Percentiles rank a stretch among this genome's conserved stretches.
Conservation (phyloP, 2,329 filamentous ascomycete species). For the Penicillium capsulatum region DNA sequence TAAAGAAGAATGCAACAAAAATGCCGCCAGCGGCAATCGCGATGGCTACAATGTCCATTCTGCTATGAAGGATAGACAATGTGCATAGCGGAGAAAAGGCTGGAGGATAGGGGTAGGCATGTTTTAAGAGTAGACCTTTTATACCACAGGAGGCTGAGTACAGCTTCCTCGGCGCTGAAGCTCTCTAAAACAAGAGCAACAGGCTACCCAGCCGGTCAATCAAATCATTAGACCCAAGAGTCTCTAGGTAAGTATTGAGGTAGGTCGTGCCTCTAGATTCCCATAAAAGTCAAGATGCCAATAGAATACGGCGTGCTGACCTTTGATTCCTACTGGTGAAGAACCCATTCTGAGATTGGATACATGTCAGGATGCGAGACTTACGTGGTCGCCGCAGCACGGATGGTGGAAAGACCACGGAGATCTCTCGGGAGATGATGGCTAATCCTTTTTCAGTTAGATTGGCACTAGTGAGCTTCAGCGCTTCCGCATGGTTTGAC, state of each 20-base stretch:
- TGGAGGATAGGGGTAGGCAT: slow-evolving; percentile 4
- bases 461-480: slow-evolving; percentile 9
- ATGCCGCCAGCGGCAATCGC: slow-evolving; percentile 10
- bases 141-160: slow-evolving; percentile 4
- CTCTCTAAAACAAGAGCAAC: slow-evolving; percentile 8
- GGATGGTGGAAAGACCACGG: not conserved
- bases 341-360: not conserved
- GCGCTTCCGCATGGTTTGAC: slow-evolving; percentile 8
- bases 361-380: not conserved
- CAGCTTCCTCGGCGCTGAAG: slow-evolving; percentile 6
- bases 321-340: not conserved
- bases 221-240: not conserved
- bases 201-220: not conserved
- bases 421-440: slow-evolving; percentile 6
- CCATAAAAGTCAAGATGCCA: not conserved
- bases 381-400: not conserved
- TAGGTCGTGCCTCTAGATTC: not conserved
- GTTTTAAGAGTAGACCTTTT: slow-evolving; percentile 6
- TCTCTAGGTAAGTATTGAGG: not conserved
- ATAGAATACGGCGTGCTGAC: not conserved
- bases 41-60: slow-evolving; percentile 12
- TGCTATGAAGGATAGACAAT: slow-evolving; percentile 5
- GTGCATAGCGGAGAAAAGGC: slow-evolving; percentile 3
- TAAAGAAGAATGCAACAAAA: slow-evolving; percentile 7
- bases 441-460: slow-evolving; percentile 6